A percentile compares a stretch with the other conserved stretches of the same genome.
Conservation (phyloP, 2,329 filamentous ascomycete species). For the Beauveria sp. region DNA sequence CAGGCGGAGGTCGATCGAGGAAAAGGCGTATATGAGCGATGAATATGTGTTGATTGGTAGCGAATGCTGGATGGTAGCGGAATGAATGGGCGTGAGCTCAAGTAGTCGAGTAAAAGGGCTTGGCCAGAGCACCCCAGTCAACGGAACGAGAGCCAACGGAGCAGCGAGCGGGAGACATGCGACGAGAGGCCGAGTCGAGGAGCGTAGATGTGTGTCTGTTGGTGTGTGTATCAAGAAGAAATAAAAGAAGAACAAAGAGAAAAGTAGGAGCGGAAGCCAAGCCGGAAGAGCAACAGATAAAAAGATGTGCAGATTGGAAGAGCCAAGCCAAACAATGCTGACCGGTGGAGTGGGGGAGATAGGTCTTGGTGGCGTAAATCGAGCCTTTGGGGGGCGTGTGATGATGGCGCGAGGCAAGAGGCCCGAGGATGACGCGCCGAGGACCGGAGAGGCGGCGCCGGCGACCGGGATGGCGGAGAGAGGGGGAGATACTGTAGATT, state of each 20-base stretch:
- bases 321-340: not conserved
- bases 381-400: not conserved
- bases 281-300: not conserved
- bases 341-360: not conserved
- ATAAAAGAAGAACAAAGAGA: not conserved
- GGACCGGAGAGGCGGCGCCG: not conserved
- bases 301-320: not conserved
- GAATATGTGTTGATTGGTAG: not conserved
- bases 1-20: not conserved
- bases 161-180: constrained; percentile 10
- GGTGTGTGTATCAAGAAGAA: not conserved
- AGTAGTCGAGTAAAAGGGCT: not conserved
- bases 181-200: not conserved
- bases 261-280: not conserved
- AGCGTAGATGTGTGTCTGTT: not conserved
- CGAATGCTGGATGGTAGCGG: not conserved
- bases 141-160: constrained; percentile 8
- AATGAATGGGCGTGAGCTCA: not conserved
- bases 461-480: not conserved
- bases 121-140: constrained; percentile 12
- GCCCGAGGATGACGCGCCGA: not conserved
- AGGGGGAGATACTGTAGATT: not conserved
- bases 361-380: constrained; percentile 1
- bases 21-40: not conserved
- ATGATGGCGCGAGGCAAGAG: not conserved